A percentile compares a stretch with the other conserved stretches of the same genome.
Conservation (phyloP, 495 filamentous ascomycete species). For the Astrothelium macrocarpum region DNA sequence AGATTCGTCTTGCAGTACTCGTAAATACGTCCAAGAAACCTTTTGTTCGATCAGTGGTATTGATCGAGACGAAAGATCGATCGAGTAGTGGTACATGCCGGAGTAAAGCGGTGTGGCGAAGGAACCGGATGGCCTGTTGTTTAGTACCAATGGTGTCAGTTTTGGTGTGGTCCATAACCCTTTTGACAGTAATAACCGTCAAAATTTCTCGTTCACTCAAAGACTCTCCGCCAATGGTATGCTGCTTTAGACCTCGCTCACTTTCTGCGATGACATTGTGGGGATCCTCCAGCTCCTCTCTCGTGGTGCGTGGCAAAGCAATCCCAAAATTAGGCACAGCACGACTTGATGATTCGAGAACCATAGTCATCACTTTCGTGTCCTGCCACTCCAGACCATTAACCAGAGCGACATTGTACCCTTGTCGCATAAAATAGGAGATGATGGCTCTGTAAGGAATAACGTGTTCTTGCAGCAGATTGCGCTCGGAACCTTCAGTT, state of each 20-base stretch:
- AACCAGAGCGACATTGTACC: conserved; percentile 50
- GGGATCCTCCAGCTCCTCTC: no score
- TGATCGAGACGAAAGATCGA: background rate
- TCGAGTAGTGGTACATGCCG: background rate
- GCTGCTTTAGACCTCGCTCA: background rate
- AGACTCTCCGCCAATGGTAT: background rate
- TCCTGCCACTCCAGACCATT: conserved; percentile 50
- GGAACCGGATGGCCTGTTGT: background rate
- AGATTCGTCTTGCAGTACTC: background rate
- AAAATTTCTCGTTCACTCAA: conserved; percentile 11
- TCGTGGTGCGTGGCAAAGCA: background rate
- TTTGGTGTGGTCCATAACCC: background rate
- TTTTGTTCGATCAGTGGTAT: background rate
- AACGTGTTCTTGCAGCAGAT: conserved; percentile 20
- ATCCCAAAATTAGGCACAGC: background rate
- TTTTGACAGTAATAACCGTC: conserved; percentile 9
- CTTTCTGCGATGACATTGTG: background rate
- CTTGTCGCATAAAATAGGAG: conserved; percentile 35
- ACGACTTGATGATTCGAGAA: conserved; percentile 32
- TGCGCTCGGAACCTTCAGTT: background rate
- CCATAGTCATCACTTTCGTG: conserved; percentile 48
- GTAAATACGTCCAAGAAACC: background rate
- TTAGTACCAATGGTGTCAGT: background rate
- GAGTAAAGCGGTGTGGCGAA: background rate
- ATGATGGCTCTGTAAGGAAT: conserved; percentile 39